Base-by-base conservation (phyloP, 169 alveolate genomes). In the Hepatocystis sp. region DNA sequence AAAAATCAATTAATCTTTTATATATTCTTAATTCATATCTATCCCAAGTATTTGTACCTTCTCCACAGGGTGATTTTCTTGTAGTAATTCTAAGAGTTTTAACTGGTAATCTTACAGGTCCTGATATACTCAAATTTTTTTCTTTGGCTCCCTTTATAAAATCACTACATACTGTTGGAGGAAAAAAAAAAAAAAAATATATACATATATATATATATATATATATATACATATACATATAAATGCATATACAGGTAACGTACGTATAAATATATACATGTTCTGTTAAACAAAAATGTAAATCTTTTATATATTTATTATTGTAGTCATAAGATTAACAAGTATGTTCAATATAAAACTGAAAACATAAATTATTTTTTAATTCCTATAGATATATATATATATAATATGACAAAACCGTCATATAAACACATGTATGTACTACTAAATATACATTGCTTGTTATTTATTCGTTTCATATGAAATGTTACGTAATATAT, bases 41-140 rank as follows among this genome's bases (percentile, higher is more conserved):
- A 90, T 98, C 99, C 98, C 98, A 98, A 42, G 99, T 98, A 94
- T 97, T 96, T 53, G 99, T 96, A 66, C 99, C 99, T 92, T 98
- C 99, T 39, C 99, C 99, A 85, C 99, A 97, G 19, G 99, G 99
- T 30, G 99, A 94, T 93, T 97, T 98, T 68, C 99, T 94, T 30
- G 98, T 96, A 76, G 99, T 96, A 71, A 98, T 94, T 84, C 97
- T 95, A 44, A 98, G 96, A 71, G 96, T 96, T 95, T 95, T 97
- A 42, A 98, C 98, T 21, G 99, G 99, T 91, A 97, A 95, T 85
- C 99, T 94, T 68, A 97, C 99, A 30, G 99, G 99, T 66, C 99
- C 99, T 13, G 94, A 92, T 25, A 95, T 97, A 67, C 91, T 95
- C 88, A 97, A 94, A 85, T 95, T 96, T 90, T 95, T 96, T 68